Evolutionary conservation across 2,329 filamentous ascomycete genomes (phyloP).

Genomic region (Fusarium nanum): DNA sequence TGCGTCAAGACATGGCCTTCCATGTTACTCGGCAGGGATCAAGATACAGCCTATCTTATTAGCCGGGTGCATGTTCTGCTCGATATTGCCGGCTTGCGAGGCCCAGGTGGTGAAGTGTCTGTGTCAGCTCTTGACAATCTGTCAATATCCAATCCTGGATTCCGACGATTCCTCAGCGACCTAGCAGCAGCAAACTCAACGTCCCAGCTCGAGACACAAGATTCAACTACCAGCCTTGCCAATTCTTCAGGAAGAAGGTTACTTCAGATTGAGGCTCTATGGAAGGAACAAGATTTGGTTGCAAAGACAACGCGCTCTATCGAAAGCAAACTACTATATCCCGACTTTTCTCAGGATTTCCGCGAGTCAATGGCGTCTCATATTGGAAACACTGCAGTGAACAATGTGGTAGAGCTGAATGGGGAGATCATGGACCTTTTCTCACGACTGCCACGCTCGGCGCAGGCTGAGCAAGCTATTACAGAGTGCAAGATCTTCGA

Average conservation of each 20-base stretch:
- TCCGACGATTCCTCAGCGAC: conserved; percentile 41
- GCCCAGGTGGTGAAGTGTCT: conserved; percentile 5
- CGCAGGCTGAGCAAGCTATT: conserved; percentile 9
- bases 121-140: conserved; percentile 42
- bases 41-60: conserved; percentile 44
- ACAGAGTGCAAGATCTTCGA: conserved; percentile 28
- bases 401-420: conserved; percentile 40
- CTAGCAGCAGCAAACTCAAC: conserved; percentile 32
- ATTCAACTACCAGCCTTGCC: not conserved
- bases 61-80: conserved; percentile 52
- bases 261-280: conserved; percentile 51
- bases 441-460: conserved; percentile 9
- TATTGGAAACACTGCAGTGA: conserved; percentile 40
- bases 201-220: conserved; percentile 10
- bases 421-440: conserved; percentile 36
- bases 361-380: conserved; percentile 48
- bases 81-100: conserved; percentile 51
- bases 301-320: conserved; percentile 48
- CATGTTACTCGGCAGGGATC: conserved; percentile 41
- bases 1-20: conserved; percentile 44
- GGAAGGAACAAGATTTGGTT: conserved; percentile 49
- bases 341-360: conserved; percentile 45
- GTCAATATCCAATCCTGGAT: conserved; percentile 39
- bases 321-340: conserved; percentile 52
- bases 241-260: conserved; percentile 43